Conservation (phyloP, 2,329 filamentous ascomycete species). For the Fusarium albidum region DNA sequence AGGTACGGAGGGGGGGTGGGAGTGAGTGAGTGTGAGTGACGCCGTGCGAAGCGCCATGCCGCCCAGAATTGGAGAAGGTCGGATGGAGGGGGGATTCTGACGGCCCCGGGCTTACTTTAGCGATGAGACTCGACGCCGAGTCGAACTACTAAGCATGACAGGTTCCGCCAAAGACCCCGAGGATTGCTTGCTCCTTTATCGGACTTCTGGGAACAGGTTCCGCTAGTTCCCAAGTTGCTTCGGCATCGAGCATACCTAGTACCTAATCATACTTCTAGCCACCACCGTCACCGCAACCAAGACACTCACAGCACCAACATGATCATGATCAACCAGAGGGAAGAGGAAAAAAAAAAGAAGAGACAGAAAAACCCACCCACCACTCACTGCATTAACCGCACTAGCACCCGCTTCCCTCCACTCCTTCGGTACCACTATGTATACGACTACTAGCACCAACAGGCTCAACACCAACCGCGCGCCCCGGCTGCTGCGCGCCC, state of each 20-base stretch:
- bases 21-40: slow-evolving; percentile 32
- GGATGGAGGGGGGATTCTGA: slow-evolving; percentile 7
- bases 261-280: too few relatives aligned
- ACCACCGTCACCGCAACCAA: too few relatives aligned
- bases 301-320: too few relatives aligned
- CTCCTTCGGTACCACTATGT: slow-evolving; percentile 12
- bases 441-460: slow-evolving; percentile 19
- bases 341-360: too few relatives aligned
- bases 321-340: background rate
- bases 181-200: too few relatives aligned
- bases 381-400: slow-evolving; percentile 18
- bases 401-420: slow-evolving; percentile 9
- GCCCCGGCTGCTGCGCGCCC: slow-evolving; percentile 30
- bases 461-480: slow-evolving; percentile 34
- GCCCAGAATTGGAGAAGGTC: slow-evolving; percentile 27
- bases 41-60: slow-evolving; percentile 41
- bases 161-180: too few relatives aligned
- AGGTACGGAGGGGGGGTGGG: too few relatives aligned
- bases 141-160: slow-evolving; percentile 1
- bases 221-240: too few relatives aligned
- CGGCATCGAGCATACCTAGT: too few relatives aligned
- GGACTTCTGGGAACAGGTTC: too few relatives aligned
- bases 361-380: background rate
- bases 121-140: slow-evolving; percentile 24
- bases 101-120: slow-evolving; percentile 26